A percentile compares a stretch with the other conserved stretches of the same genome.
Conservation (phyloP, 164 flowering plant genomes). For the Vitis riparia region DNA sequence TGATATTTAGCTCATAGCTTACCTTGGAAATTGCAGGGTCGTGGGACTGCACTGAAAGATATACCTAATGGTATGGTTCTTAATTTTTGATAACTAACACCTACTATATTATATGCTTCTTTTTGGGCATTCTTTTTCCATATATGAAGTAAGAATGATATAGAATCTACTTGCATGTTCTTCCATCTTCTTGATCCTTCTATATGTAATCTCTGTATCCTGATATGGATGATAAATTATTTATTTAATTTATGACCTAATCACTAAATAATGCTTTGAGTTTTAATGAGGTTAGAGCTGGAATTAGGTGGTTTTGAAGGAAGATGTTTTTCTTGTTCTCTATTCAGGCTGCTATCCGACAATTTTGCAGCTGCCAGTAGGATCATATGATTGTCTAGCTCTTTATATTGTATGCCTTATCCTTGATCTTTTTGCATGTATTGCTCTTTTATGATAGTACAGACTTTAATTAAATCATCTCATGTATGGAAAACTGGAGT, state of each 20-base stretch:
- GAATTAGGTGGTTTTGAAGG: no score
- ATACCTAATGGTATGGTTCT: constrained; percentile 72
- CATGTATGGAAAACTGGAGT: not conserved
- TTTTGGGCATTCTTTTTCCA: no score
- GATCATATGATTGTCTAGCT: not conserved
- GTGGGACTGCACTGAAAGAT: constrained; percentile 81
- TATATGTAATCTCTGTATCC: no score
- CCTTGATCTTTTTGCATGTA: not conserved
- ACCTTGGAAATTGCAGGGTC: constrained; percentile 60
- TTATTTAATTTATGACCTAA: no score
- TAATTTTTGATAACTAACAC: not conserved
- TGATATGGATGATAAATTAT: no score
- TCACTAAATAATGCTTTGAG: no score
- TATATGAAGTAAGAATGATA: no score
- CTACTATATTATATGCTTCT: no score
- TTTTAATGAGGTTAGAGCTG: no score
- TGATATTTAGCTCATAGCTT: not conserved
- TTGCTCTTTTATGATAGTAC: not conserved
- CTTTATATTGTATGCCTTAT: not conserved
- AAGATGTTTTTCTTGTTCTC: not conserved
- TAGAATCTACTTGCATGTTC: no score
- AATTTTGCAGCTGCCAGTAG: not conserved
- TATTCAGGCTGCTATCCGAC: not conserved
- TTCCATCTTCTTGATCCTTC: no score
- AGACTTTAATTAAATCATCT: not conserved